These are phyloP conservation scores for Saccharomycopsis olivae DNA, from an alignment of 805 yeast species.

Conservation along the genomic window DNA sequence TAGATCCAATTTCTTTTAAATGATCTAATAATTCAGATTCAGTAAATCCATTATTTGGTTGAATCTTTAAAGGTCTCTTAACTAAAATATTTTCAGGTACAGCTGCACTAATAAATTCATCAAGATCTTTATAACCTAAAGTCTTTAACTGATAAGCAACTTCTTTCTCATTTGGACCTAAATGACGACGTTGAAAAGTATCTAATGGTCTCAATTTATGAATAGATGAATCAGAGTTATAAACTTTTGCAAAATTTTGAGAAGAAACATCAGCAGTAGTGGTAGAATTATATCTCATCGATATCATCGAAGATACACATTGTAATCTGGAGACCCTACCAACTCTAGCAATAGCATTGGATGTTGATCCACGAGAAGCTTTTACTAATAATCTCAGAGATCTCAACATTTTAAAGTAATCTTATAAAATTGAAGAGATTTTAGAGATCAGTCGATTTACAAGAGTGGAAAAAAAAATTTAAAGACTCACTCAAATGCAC, in stretches of 20 bases:
- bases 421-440: too few species aligned
- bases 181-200: conserved; percentile 81
- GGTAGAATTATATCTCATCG: conserved; percentile 21
- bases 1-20: conserved; percentile 55
- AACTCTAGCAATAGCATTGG: background rate
- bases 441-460: too few species aligned
- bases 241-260: conserved; percentile 25
- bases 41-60: conserved; percentile 65
- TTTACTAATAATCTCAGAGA: too few species aligned
- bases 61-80: conserved; percentile 53
- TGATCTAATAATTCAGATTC: conserved; percentile 73
- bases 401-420: too few species aligned
- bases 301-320: background rate
- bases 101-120: conserved; percentile 58
- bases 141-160: conserved; percentile 53
- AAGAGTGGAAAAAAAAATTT: too few species aligned
- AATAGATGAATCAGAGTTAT: conserved; percentile 42
- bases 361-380: too few species aligned
- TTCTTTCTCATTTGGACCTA: conserved; percentile 67
- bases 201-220: conserved; percentile 37
- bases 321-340: too few species aligned
- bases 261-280: background rate
- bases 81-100: conserved; percentile 70
- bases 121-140: conserved; percentile 57
- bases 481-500: too few species aligned